Evolutionary conservation across 1,284 basidiomycete species (phyloP).

Genomic region (Boletellus deceptivus): DNA sequence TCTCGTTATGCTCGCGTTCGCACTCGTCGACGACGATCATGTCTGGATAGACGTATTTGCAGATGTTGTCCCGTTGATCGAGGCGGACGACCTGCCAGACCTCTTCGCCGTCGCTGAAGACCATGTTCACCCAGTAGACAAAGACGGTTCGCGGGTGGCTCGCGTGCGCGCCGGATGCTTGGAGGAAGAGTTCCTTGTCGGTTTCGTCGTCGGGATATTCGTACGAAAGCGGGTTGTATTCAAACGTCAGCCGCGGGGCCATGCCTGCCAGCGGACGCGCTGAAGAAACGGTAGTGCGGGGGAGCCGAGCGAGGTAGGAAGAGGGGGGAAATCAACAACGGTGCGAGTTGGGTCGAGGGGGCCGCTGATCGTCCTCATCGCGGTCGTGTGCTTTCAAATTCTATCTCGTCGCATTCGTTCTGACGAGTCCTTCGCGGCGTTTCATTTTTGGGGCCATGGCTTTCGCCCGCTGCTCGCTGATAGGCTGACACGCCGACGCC

Average conservation of each 20-base stretch:
- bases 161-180: slow-evolving; percentile 13
- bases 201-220: slow-evolving; percentile 25
- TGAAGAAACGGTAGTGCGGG: too few relatives aligned
- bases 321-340: too few relatives aligned
- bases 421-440: slow-evolving; percentile 3
- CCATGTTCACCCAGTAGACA: slow-evolving; percentile 27
- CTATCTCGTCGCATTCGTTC: not conserved
- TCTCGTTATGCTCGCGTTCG: slow-evolving; percentile 7
- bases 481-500: too few relatives aligned
- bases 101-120: slow-evolving; percentile 24
- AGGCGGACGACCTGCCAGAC: slow-evolving; percentile 32
- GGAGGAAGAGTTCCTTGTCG: slow-evolving; percentile 26
- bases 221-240: slow-evolving; percentile 24
- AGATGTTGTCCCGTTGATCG: slow-evolving; percentile 3
- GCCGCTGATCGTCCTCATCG: not conserved
- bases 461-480: too few relatives aligned
- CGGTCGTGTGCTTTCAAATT: slow-evolving; percentile 1
- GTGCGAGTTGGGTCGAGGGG: slow-evolving; percentile 5
- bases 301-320: too few relatives aligned
- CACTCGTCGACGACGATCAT: slow-evolving; percentile 25
- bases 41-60: slow-evolving; percentile 29
- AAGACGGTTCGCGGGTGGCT: slow-evolving; percentile 12
- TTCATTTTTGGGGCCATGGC: not conserved
- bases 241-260: slow-evolving; percentile 13
- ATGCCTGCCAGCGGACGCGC: not conserved